Conservation (phyloP, 306 rosid species). For the Cucurbita argyrosperma region DNA sequence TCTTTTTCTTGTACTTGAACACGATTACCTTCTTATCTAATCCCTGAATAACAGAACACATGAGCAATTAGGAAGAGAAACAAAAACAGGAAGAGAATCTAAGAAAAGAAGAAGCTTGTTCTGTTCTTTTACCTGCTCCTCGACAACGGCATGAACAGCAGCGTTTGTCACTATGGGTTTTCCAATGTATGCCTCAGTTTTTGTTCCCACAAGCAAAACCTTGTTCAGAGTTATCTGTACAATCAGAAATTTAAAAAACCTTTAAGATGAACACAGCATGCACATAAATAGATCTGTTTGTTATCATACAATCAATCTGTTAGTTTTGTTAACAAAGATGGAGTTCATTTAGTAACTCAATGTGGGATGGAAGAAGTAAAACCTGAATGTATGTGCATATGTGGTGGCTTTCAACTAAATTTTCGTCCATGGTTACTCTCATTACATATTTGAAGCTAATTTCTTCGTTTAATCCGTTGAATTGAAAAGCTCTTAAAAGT, state of each 20-base stretch:
- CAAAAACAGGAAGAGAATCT: not conserved
- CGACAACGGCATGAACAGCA: slow-evolving; percentile 87
- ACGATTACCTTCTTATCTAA: slow-evolving; percentile 64
- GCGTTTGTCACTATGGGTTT: slow-evolving; percentile 91
- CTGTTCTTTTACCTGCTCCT: slow-evolving; percentile 53
- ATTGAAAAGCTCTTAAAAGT: not conserved
- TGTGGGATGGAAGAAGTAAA: not conserved
- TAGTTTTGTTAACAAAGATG: not conserved
- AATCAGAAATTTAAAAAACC: slow-evolving; percentile 7
- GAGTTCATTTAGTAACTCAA: not conserved
- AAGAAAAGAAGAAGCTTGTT: not conserved
- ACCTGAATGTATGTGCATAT: not conserved
- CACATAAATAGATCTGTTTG: not conserved
- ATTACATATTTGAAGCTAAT: not conserved
- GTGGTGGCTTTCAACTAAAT: not conserved
- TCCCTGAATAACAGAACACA: slow-evolving; percentile 32
- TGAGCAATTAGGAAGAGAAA: not conserved
- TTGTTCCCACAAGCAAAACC: slow-evolving; percentile 90
- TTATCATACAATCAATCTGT: not conserved
- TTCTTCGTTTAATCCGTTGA: not conserved
- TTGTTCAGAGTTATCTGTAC: slow-evolving; percentile 68
- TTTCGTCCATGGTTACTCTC: not conserved
- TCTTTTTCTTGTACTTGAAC: slow-evolving; percentile 86
- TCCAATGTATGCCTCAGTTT: slow-evolving; percentile 63
- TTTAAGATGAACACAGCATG: not conserved